These are phyloP conservation scores for Actinomortierella ambigua DNA, from an alignment of 371 early-diverging fungal species.

Conservation along the genomic window DNA sequence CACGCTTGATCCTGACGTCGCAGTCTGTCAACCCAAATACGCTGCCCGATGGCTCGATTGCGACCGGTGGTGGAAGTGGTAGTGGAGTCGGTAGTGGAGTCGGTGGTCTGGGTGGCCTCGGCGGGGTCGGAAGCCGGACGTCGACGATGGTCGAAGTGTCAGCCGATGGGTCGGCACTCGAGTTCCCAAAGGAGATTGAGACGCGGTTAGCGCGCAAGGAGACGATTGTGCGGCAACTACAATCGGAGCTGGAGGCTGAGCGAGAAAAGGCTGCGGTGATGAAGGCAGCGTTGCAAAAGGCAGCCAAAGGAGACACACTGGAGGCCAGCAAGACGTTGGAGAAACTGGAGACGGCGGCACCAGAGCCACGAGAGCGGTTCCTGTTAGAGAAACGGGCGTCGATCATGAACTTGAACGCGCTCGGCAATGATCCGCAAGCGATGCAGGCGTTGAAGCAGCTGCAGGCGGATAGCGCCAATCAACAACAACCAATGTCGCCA, in stretches of 20 bases:
- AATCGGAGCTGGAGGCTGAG: constrained; percentile 32
- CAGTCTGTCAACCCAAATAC: constrained; percentile 57
- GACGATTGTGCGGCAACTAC: constrained; percentile 30
- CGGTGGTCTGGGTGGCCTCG: too few species aligned
- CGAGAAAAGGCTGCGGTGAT: constrained; percentile 34
- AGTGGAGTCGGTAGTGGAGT: constrained; percentile 8
- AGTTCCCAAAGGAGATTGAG: constrained; percentile 45
- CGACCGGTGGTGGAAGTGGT: background rate
- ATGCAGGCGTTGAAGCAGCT: constrained; percentile 10
- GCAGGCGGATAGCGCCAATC: constrained; percentile 6
- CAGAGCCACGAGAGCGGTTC: constrained; percentile 23
- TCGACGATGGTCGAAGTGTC: constrained; percentile 29
- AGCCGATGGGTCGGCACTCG: constrained; percentile 34
- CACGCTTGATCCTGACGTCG: constrained; percentile 80
- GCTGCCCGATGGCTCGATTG: background rate
- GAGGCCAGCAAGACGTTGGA: constrained; percentile 13
- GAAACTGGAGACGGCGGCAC: constrained; percentile 11
- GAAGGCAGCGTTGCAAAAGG: constrained; percentile 28
- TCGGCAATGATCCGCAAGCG: background rate
- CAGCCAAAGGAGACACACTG: constrained; percentile 16
- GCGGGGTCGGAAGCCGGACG: too few species aligned
- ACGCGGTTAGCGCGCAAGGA: constrained; percentile 39
- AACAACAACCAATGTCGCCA: too few species aligned
- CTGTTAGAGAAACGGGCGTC: constrained; percentile 39
- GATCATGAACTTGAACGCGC: constrained; percentile 17